Evolutionary conservation across 1,139 yeast species (phyloP).

Genomic region (Arxiozyma telluris): DNA sequence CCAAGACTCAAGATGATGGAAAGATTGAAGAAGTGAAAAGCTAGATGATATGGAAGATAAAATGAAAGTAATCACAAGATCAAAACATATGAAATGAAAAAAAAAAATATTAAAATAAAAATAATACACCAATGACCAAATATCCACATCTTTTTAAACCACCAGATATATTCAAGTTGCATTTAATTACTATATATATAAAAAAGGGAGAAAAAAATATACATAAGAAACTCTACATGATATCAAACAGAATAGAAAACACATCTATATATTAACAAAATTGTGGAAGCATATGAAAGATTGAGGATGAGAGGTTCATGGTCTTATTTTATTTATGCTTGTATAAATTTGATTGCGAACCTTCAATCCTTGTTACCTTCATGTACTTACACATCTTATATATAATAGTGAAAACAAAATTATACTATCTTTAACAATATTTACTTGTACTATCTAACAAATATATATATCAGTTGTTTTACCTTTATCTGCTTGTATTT

Average conservation of each 20-base stretch:
- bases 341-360: not conserved
- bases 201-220: too few species aligned
- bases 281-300: not conserved
- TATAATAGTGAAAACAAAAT: too few species aligned
- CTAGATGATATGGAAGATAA: not conserved
- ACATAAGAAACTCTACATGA: not conserved
- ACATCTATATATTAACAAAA: not conserved
- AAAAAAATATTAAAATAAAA: not conserved
- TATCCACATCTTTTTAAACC: not conserved
- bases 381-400: not conserved
- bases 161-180: not conserved
- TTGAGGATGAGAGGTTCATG: not conserved
- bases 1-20: conserved; percentile 3
- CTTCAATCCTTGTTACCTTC: not conserved
- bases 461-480: too few species aligned
- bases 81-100: not conserved
- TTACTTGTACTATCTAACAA: not conserved
- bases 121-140: not conserved
- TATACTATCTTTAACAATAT: too few species aligned
- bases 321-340: too few species aligned
- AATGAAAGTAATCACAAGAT: not conserved
- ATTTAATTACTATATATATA: too few species aligned
- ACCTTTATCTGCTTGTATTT: not conserved
- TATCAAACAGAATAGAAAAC: not conserved
- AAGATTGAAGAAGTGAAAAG: conserved; percentile 7